Conservation (phyloP, 2,329 filamentous ascomycete species). For the Pyrenophora seminiperda region DNA sequence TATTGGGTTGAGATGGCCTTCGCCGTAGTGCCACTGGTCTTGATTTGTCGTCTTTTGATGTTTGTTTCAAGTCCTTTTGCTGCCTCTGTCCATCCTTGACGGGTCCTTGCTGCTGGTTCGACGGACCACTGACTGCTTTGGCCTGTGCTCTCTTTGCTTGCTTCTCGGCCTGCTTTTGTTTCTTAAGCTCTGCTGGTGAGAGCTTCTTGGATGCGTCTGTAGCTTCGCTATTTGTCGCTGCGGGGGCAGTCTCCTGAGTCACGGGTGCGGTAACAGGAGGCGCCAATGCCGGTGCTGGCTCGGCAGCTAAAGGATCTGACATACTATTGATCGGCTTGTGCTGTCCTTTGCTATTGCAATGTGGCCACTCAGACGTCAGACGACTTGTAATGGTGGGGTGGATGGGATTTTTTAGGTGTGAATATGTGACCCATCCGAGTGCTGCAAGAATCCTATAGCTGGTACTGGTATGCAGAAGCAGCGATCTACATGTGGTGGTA, state of each 20-base stretch:
- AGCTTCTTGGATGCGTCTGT: conserved; percentile 58
- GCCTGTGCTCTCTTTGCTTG: conserved; percentile 77
- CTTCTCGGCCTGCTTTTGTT: conserved; percentile 88
- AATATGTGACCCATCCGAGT: neutral
- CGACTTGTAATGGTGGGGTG: conserved; percentile 16
- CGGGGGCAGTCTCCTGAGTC: conserved; percentile 14
- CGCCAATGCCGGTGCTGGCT: conserved; percentile 19
- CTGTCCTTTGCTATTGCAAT: conserved; percentile 1
- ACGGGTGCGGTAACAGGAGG: conserved; percentile 15
- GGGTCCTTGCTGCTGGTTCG: conserved; percentile 44
- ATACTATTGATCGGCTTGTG: conserved; percentile 18
- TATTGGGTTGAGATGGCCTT: conserved; percentile 37
- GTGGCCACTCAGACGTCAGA: conserved; percentile 10
- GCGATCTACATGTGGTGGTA: conserved; percentile 3
- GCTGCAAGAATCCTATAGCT: neutral
- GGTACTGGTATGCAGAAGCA: conserved; percentile 2
- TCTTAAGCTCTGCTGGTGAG: conserved; percentile 81
- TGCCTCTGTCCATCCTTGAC: conserved; percentile 41
- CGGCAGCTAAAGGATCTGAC: conserved; percentile 32
- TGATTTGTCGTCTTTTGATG: conserved; percentile 41
- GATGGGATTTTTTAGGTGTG: neutral
- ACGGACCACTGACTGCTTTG: conserved; percentile 54
- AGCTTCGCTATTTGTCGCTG: conserved; percentile 28
- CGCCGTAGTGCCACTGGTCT: conserved; percentile 41
- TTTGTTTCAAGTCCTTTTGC: conserved; percentile 44